Conservation (phyloP, 495 filamentous ascomycete species). For the Articulospora tetracladia region DNA sequence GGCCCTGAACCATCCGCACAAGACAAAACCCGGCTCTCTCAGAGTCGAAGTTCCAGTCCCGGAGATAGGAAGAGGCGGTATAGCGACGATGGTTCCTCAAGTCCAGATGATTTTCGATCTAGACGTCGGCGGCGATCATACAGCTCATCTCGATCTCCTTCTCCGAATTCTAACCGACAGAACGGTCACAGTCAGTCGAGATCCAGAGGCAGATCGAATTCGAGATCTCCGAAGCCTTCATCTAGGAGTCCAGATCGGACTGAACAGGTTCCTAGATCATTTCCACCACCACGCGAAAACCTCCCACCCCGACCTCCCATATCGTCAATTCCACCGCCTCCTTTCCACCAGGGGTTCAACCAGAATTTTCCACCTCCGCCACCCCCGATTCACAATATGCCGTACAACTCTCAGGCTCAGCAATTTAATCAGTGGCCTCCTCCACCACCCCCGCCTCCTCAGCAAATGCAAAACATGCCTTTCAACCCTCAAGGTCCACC, state of each 20-base stretch:
- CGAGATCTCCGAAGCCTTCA: constrained; percentile 23
- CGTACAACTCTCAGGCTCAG: constrained; percentile 25
- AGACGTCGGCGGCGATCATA: constrained; percentile 16
- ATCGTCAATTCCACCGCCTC: constrained; percentile 30
- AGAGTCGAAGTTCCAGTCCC: constrained; percentile 30
- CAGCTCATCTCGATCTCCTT: constrained; percentile 43
- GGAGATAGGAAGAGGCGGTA: constrained; percentile 14
- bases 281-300: constrained; percentile 20
- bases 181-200: constrained; percentile 28
- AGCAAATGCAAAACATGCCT: constrained; percentile 18
- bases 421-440: constrained; percentile 31
- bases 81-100: constrained; percentile 19
- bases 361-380: constrained; percentile 24
- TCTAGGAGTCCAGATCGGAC: constrained; percentile 23
- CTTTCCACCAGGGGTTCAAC: constrained; percentile 14
- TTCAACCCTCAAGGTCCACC: constrained; percentile 7
- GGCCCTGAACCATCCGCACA: constrained; percentile 16
- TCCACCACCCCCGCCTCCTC: constrained; percentile 31
- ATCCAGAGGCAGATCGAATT: constrained; percentile 28
- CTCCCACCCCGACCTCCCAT: constrained; percentile 22
- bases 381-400: constrained; percentile 23
- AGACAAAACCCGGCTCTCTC: constrained; percentile 24
- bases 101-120: constrained; percentile 10
- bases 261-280: constrained; percentile 24
- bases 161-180: constrained; percentile 17